Evolutionary conservation across 345 rosid genomes (phyloP), one percentile per base, ranked within the genome.

Genomic region (Microthlaspi erraticum): DNA sequence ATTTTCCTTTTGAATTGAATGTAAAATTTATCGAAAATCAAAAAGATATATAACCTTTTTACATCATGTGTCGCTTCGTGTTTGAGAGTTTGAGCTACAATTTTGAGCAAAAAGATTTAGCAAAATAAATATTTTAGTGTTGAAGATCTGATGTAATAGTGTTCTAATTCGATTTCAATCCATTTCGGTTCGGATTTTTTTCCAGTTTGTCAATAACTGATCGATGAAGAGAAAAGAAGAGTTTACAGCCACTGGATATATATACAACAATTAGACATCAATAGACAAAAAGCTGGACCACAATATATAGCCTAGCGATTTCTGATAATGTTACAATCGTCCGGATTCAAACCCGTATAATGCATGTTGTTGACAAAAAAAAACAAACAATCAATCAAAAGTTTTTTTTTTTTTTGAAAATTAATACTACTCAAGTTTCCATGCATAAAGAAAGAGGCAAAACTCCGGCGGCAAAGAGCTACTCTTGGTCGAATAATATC

Each of bases 381-480:
- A 10, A 42, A n/a, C n/a, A n/a, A 5, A n/a, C 9, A 11, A 12
- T 5, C 11, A 10, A 37, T 26, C 31, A 58, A 64, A 66, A 48
- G 71, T 14, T 66, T 68, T 41, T 37, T 14, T 45, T 72, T 55
- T 46, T 46, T 20, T 20, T 26, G 6, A 32, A 20, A 34, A 26
- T n/a, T n/a, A 45, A 9, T 65, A 33, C 75, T 68, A 74, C 51
- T 81, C 81, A 31, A 68, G 74, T 70, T 81, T 81, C 80, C 80
- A 78, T 49, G 84, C 84, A 71, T 78, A 73, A 12, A 94, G 90
- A 74, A 88, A 84, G 50, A 94, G 87, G 73, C 91, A 88, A 76
- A 94, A 91, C 59, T 94, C 97, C 0, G 84, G 73, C 2, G 80
- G 39, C n/a, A 77, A 26, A 5, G 71, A 12, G 48, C 81, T 76